Conservation (phyloP, 768 basidiomycete genomes). For the Dacryopinax primogenitus region DNA sequence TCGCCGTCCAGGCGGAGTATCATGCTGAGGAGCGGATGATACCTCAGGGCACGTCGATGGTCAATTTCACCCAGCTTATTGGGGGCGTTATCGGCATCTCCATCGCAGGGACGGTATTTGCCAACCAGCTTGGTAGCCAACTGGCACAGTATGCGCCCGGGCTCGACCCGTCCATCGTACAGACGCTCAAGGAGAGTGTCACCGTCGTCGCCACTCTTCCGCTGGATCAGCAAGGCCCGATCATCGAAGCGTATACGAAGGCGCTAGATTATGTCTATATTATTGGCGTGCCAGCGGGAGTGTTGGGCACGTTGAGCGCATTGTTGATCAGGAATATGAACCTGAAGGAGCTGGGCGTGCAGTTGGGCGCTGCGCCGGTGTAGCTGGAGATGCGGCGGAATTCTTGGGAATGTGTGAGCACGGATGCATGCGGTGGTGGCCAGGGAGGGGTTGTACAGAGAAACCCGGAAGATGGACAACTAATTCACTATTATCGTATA, state of each 20-base stretch:
- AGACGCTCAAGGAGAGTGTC: slow-evolving; percentile 22
- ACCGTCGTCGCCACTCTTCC: slow-evolving; percentile 25
- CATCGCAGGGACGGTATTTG: slow-evolving; percentile 16
- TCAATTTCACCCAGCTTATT: slow-evolving; percentile 25
- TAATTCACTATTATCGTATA: too few species aligned
- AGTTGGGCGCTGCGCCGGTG: slow-evolving; percentile 10
- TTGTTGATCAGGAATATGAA: slow-evolving; percentile 26
- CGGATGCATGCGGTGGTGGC: not conserved
- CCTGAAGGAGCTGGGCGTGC: slow-evolving; percentile 21
- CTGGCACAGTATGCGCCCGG: slow-evolving; percentile 21
- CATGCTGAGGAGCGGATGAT: slow-evolving; percentile 24
- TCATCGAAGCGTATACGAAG: slow-evolving; percentile 19
- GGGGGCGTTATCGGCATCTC: slow-evolving; percentile 23
- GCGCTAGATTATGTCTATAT: slow-evolving; percentile 24
- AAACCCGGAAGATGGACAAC: too few species aligned
- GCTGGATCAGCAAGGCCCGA: slow-evolving; percentile 7
- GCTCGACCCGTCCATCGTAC: slow-evolving; percentile 17
- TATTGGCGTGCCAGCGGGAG: slow-evolving; percentile 26
- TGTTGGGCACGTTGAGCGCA: slow-evolving; percentile 21
- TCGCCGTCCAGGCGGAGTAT: slow-evolving; percentile 31
- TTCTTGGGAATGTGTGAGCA: not conserved
- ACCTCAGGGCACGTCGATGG: slow-evolving; percentile 27
- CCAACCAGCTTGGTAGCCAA: slow-evolving; percentile 25
- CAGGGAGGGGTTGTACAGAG: not conserved
- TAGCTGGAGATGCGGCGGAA: not conserved